Conservation (phyloP, 2,329 filamentous ascomycete genomes). For the Pseudopithomyces maydicus region DNA sequence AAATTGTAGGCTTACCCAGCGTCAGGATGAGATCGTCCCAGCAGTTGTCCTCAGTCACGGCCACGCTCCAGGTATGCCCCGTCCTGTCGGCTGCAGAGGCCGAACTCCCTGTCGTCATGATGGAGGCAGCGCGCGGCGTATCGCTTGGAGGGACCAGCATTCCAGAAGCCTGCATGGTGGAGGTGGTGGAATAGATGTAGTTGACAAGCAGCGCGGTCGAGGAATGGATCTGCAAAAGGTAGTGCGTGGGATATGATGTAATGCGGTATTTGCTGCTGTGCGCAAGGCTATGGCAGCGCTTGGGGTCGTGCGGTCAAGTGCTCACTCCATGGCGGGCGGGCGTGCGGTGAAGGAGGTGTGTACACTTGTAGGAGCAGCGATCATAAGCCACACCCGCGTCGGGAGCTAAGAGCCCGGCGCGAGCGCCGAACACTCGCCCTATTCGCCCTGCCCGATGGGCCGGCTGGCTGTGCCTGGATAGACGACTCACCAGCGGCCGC, state of each 20-base stretch:
- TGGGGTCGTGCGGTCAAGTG: constrained; percentile 17
- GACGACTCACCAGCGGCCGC: neutral
- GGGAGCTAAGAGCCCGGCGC: neutral
- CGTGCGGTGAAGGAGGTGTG: neutral
- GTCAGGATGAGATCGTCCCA: constrained; percentile 57
- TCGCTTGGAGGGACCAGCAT: constrained; percentile 36
- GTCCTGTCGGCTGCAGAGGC: constrained; percentile 47
- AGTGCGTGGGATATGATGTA: constrained; percentile 6
- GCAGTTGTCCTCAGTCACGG: constrained; percentile 48
- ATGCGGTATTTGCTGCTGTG: constrained; percentile 10
- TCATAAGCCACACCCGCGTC: neutral
- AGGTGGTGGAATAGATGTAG: constrained; percentile 20
- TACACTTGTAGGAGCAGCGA: neutral
- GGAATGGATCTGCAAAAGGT: constrained; percentile 9
- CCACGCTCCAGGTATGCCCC: constrained; percentile 50
- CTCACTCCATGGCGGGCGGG: constrained; percentile 25
- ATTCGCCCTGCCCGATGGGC: constrained; percentile 16
- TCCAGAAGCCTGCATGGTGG: constrained; percentile 13
- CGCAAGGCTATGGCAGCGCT: constrained; percentile 23
- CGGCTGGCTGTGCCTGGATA: neutral
- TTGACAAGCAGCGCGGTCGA: neutral
- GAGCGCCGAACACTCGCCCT: constrained; percentile 11
- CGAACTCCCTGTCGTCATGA: constrained; percentile 41
- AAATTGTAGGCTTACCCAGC: constrained; percentile 39
- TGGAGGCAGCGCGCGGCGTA: constrained; percentile 37